phyloP scores from a whole-genome alignment of 495 filamentous ascomycete species.

The Penicillium samsonianum region DNA sequence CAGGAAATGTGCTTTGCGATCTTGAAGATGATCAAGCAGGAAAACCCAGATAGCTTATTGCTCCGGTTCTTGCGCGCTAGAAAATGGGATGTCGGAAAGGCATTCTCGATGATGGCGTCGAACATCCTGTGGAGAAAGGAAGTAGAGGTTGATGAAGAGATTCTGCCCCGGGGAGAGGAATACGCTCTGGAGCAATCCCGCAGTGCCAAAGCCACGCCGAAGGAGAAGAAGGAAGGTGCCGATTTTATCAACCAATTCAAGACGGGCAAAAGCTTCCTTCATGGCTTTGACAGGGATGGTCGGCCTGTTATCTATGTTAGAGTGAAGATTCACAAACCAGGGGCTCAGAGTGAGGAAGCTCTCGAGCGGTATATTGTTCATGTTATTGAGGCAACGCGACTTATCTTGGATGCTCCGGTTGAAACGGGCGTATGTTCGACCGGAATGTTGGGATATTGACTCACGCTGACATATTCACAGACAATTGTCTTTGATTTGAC shows the following conservation, averaged over 20 bases:
- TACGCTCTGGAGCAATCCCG: conserved; percentile 57
- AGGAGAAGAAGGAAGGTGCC: conserved; percentile 59
- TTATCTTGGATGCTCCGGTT: conserved; percentile 68
- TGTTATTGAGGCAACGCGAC: conserved; percentile 77
- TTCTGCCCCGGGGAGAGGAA: conserved; percentile 71
- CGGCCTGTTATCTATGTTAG: conserved; percentile 80
- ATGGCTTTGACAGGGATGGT: conserved; percentile 75
- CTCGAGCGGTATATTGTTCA: conserved; percentile 85
- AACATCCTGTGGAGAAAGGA: conserved; percentile 85
- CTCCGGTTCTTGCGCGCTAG: conserved; percentile 81
- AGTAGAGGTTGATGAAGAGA: conserved; percentile 75
- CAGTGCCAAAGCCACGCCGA: conserved; percentile 44
- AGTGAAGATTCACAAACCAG: conserved; percentile 71
- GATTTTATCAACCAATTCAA: conserved; percentile 80
- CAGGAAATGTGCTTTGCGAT: conserved; percentile 30
- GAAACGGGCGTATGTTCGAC: conserved; percentile 74
- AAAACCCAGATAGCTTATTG: conserved; percentile 78
- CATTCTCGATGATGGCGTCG: conserved; percentile 82
- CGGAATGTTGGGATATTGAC: not conserved
- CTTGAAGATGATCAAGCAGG: conserved; percentile 32
- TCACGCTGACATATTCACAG: conserved; percentile 32
- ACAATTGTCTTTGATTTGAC: conserved; percentile 90
- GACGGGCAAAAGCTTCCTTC: conserved; percentile 85
- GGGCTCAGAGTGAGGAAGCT: conserved; percentile 75
- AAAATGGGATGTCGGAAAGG: conserved; percentile 89